Evolutionary conservation across 345 rosid genomes (phyloP).

Genomic region (Capsella bursapastoris): DNA sequence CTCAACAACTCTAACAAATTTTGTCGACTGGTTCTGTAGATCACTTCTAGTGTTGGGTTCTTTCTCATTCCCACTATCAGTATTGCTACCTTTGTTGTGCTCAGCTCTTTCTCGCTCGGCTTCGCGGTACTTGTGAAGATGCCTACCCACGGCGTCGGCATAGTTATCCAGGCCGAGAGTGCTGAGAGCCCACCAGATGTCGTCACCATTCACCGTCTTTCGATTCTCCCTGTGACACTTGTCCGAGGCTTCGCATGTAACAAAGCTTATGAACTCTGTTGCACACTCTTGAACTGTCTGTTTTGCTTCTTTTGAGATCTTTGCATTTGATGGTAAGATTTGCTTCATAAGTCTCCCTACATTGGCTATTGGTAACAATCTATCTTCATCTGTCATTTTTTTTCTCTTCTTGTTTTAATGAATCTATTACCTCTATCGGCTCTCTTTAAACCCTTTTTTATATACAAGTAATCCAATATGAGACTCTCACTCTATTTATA

Average conservation of each 20-base stretch:
- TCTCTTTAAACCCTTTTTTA: constrained; percentile 43
- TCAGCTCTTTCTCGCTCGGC: constrained; percentile 62
- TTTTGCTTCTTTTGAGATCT: constrained; percentile 85
- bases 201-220: constrained; percentile 86
- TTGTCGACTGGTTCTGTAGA: constrained; percentile 21
- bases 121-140: constrained; percentile 65
- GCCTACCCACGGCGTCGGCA: constrained; percentile 67
- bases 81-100: constrained; percentile 41
- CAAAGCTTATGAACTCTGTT: constrained; percentile 82
- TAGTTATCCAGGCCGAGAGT: constrained; percentile 77
- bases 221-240: constrained; percentile 87
- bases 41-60: constrained; percentile 38
- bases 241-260: constrained; percentile 84
- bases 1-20: constrained; percentile 52
- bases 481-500: constrained; percentile 29
- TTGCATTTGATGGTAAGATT: constrained; percentile 71
- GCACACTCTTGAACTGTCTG: constrained; percentile 86
- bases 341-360: constrained; percentile 82
- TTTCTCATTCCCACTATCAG: constrained; percentile 43
- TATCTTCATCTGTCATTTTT: constrained; percentile 67
- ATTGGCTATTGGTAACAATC: constrained; percentile 76
- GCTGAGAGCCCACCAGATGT: constrained; percentile 81
- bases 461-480: constrained; percentile 37
- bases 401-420: constrained; percentile 16
- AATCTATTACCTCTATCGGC: constrained; percentile 18